Percentiles rank a stretch among this genome's conserved stretches.
These are phyloP conservation scores for Solanum microdontum DNA, from an alignment of 257 asterid genomes.

Conservation along the genomic window DNA sequence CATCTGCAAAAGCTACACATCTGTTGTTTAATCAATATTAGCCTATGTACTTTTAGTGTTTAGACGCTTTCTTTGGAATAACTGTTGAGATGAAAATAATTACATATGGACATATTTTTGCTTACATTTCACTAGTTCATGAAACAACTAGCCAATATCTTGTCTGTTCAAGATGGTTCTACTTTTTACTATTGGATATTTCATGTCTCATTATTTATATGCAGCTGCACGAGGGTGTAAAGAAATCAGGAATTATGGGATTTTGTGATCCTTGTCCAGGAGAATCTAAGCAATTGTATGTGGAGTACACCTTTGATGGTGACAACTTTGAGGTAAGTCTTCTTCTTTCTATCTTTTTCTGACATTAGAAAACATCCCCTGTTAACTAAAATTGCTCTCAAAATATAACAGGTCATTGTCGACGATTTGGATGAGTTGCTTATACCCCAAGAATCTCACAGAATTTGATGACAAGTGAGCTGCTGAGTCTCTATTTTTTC, in stretches of 20 bases:
- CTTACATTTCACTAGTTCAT: not conserved
- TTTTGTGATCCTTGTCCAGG: conserved; percentile 97
- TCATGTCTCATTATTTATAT: not conserved
- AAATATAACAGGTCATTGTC: conserved; percentile 49
- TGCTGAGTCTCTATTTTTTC: not conserved
- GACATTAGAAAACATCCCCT: not conserved
- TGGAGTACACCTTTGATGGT: conserved; percentile 52
- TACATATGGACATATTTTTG: not conserved
- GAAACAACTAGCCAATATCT: not conserved
- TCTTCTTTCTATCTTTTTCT: not conserved
- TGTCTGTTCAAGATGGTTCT: not conserved
- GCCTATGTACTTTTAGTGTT: not conserved
- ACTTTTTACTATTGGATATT: not conserved
- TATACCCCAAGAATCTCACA: conserved; percentile 62
- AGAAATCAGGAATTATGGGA: conserved; percentile 98
- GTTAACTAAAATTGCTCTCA: not conserved
- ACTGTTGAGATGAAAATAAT: not conserved
- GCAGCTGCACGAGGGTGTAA: conserved; percentile 88
- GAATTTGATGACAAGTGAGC: conserved; percentile 17
- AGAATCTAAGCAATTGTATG: conserved; percentile 59
- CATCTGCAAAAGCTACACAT: not conserved
- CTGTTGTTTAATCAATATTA: not conserved
- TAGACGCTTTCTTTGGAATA: not conserved
- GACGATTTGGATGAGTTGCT: conserved; percentile 61
- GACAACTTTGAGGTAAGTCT: conserved; percentile 51